Base-by-base conservation (phyloP, 805 yeast genomes). In the Candida glaebosa region DNA sequence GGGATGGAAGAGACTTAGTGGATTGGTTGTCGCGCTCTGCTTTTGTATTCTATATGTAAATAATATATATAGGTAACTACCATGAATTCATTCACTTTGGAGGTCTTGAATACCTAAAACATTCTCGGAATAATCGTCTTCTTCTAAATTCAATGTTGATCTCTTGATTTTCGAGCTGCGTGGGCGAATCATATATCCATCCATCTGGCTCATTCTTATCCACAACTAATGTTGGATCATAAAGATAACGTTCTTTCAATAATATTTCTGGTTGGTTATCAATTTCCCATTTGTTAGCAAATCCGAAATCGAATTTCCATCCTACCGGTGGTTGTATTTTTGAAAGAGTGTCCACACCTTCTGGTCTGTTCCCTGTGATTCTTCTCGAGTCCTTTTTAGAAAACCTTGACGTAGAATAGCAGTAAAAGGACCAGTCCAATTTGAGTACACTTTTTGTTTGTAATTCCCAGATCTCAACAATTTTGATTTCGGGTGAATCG, bases 391-490 rank as follows among this genome's bases (percentile, higher is more conserved):
- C 80, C 18, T 61, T 59, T 15, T 58, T 55, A 43, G 78, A 82
- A 58, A 83, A 90, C 0, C 81, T 57, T 2, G 67, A 65, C 9
- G 66, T 65, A 0, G 91, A 73, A 54, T 72, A 86, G 17, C 75
- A 57, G 54, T 77, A 77, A 20, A 81, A 76, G 30, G 74, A 69
- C 86, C 91, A 89, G 20, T 71, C 71, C 5, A 72, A 65, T 0
- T 80, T 76, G 2, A 84, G 73, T 18, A 79, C 60, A 30, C 84
- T 84, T 49, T 75, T 83, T 34, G 74, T 70, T 56, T 85, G 85
- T 18, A 89, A 70, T 58, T 89, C 96, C 57, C 73, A 90, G 1
- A 90, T 68, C 54, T 89, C 95, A 5, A 87, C 89, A n/a, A 65
- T 58, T 34, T 78, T 67, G 0, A 65, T 58, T 37, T 80, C 81